These are phyloP conservation scores for Corymbia maculata DNA, from an alignment of 345 rosid species.

Conservation along the genomic window DNA sequence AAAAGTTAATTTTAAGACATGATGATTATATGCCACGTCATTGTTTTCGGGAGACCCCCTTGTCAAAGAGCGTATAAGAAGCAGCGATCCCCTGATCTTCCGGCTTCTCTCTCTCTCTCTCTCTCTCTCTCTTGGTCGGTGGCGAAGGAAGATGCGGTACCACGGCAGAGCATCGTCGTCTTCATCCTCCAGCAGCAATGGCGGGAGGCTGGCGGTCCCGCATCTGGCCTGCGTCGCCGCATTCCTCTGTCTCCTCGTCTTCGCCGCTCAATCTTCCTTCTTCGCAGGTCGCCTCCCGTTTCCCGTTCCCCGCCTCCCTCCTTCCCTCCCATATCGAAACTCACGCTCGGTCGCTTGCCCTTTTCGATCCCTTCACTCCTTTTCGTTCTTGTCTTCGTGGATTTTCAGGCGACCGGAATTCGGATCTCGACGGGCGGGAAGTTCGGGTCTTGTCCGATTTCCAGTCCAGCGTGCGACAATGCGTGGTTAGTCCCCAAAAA, in stretches of 20 bases:
- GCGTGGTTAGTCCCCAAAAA: constrained; percentile 55
- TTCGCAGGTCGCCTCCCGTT: constrained; percentile 40
- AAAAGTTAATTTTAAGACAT: too few relatives aligned
- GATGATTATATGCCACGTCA: not conserved
- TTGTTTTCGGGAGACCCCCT: not conserved
- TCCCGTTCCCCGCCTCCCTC: not conserved
- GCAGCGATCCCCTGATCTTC: not conserved
- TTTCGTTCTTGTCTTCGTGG: not conserved
- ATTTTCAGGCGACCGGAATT: constrained; percentile 27
- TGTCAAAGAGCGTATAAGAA: not conserved
- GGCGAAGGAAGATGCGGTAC: constrained; percentile 28
- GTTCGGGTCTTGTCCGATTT: constrained; percentile 43
- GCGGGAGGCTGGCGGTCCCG: constrained; percentile 36
- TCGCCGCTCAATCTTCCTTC: constrained; percentile 55
- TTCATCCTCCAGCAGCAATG: not conserved
- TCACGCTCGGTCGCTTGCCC: not conserved
- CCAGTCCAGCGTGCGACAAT: constrained; percentile 68
- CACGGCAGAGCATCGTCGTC: not conserved
- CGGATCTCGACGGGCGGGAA: constrained; percentile 29
- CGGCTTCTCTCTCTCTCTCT: not conserved
- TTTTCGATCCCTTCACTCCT: not conserved
- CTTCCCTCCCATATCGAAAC: not conserved
- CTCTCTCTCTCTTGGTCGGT: not conserved
- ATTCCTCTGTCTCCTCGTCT: constrained; percentile 45
- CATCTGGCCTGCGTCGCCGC: constrained; percentile 46